Conservation (phyloP, 345 rosid genomes). For the Ailanthus altissimus region DNA sequence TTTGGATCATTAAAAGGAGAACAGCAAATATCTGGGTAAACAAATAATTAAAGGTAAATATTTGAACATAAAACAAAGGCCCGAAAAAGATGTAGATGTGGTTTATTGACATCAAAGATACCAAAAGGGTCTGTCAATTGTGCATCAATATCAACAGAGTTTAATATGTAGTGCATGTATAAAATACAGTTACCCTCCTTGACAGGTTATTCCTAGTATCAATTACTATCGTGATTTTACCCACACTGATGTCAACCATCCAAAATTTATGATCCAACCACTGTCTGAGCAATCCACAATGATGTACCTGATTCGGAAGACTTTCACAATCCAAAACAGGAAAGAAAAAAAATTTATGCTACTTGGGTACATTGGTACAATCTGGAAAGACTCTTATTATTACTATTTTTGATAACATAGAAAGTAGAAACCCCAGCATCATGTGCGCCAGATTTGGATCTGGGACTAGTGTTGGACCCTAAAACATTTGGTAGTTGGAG, state of each 20-base stretch:
- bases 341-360: neutral
- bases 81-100: neutral
- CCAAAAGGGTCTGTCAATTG: neutral
- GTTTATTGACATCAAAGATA: neutral
- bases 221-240: neutral
- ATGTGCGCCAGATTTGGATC: neutral
- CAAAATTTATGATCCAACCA: neutral
- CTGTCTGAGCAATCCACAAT: neutral
- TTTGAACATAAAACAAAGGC: neutral
- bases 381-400: neutral
- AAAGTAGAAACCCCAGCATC: neutral
- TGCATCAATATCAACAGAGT: slow-evolving; percentile 1
- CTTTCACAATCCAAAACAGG: neutral
- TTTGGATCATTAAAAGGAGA: slow-evolving; percentile 3
- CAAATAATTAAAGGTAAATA: neutral
- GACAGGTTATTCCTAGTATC: neutral
- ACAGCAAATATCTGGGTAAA: neutral
- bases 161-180: neutral
- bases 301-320: neutral
- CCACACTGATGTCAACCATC: neutral
- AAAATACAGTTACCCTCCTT: neutral
- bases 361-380: neutral
- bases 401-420: neutral
- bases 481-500: neutral
- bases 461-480: neutral